Evolutionary conservation across 805 yeast species (phyloP).

Genomic region (Yarrowia porcina): DNA sequence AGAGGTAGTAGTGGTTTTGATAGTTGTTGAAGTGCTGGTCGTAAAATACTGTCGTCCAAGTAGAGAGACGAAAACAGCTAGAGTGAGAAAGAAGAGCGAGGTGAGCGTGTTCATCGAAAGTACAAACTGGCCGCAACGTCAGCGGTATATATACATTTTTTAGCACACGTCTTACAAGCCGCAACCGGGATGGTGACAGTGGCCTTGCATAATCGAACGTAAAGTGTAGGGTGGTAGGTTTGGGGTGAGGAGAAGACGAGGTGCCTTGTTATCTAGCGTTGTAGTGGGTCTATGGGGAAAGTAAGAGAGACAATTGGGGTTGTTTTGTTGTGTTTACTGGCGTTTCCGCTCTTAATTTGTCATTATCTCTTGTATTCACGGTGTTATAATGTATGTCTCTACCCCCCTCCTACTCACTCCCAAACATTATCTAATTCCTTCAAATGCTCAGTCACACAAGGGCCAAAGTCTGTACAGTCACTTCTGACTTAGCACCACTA

Average conservation of each 20-base stretch:
- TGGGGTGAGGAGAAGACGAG: too few relatives aligned
- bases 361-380: background rate
- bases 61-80: background rate
- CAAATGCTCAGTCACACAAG: constrained; percentile 16
- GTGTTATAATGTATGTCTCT: too few relatives aligned
- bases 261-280: background rate
- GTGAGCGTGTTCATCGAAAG: background rate
- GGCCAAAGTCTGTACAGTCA: background rate
- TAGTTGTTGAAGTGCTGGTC: background rate
- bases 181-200: background rate
- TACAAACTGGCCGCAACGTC: background rate
- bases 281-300: background rate
- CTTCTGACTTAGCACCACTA: background rate
- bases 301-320: background rate
- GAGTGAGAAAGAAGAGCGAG: constrained; percentile 5
- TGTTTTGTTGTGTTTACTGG: background rate
- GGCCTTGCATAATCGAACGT: constrained; percentile 2
- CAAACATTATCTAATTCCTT: background rate
- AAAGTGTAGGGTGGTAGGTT: too few relatives aligned
- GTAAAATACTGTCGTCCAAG: background rate
- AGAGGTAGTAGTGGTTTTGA: background rate
- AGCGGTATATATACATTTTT: background rate
- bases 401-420: too few relatives aligned
- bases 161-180: background rate
- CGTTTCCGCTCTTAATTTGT: background rate